Evolutionary conservation across 2,329 filamentous ascomycete genomes (phyloP).

Genomic region (Celoporthe dispersa): DNA sequence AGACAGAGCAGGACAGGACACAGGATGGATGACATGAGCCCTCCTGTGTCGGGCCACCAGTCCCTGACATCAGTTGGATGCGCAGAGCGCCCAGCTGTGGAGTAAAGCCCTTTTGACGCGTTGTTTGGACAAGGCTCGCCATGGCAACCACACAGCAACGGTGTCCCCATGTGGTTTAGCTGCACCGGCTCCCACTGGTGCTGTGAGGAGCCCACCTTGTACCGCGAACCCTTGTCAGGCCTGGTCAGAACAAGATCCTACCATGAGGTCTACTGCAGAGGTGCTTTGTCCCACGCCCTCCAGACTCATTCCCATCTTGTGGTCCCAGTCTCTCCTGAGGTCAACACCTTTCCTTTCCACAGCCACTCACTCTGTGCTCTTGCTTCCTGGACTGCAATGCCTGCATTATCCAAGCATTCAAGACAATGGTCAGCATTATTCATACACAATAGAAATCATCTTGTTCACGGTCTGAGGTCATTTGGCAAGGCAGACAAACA

Average conservation of each 20-base stretch:
- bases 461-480: too few species aligned
- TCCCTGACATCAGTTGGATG: constrained; percentile 12
- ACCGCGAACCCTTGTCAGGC: constrained; percentile 15
- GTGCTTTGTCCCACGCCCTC: too few species aligned
- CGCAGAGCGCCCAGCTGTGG: constrained; percentile 5
- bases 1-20: neutral
- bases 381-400: too few species aligned
- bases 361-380: too few species aligned
- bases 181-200: neutral
- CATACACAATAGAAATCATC: neutral
- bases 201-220: neutral
- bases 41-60: neutral
- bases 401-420: too few species aligned
- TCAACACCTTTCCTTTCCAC: too few species aligned
- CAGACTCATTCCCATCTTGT: neutral
- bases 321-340: neutral
- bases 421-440: too few species aligned
- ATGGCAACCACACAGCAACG: constrained; percentile 23
- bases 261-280: too few species aligned
- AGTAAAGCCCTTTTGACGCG: constrained; percentile 4
- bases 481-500: neutral
- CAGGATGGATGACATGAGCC: neutral
- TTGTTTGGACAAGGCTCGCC: constrained; percentile 13
- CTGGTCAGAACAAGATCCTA: too few species aligned
- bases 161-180: neutral